Evolutionary conservation across 495 filamentous ascomycete species (phyloP), one percentile per base, ranked within the genome.

Genomic region (Trichoderma gamsii): DNA sequence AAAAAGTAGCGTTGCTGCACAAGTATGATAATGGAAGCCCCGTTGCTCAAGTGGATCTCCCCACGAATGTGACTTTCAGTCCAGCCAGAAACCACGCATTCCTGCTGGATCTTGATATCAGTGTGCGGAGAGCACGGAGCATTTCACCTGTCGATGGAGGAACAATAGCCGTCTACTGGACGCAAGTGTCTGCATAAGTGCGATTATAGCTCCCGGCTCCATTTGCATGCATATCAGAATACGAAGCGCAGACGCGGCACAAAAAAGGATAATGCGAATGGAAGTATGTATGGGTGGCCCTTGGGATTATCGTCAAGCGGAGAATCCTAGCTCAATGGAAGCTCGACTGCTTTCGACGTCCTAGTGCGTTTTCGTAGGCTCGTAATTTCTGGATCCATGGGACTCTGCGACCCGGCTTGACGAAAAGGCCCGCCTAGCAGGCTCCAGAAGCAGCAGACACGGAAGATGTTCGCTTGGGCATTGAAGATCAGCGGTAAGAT

Each of bases 121-220:
- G 56, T 18, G 56, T 61, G 56, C 25, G 27, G 56, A 61, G 56
- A 32, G n/a, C 56, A 32, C 56, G 56, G 56, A 61, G 56, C 56
- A 61, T 61, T 61, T 61, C 56, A 18, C 56, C 56, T 61, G 23
- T 13, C 56, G 13, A 18, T 29, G 56, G 23, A 23, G 8, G 49
- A 38, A 38, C 35, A 38, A 38, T 38, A 38, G 35, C 35, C 21
- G 49, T 23, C 49, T 21, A 52, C 49, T 52, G 49, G 11, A 29
- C 6, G 56, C 56, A 32, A 61, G 56, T 61, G 56, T 27, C 56
- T 61, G 56, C 56, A 61, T 61, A 61, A 32, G 56, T 15, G 9
- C 56, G 56, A 61, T 29, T 13, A n/a, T 52, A 52, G 49, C 49
- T 52, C 49, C 49, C 49, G 49, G n/a, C 49, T 23, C 49, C 49